Evolutionary conservation across 192 early-diverging fungal species (phyloP).

Genomic region (Geranomyces michiganensis): DNA sequence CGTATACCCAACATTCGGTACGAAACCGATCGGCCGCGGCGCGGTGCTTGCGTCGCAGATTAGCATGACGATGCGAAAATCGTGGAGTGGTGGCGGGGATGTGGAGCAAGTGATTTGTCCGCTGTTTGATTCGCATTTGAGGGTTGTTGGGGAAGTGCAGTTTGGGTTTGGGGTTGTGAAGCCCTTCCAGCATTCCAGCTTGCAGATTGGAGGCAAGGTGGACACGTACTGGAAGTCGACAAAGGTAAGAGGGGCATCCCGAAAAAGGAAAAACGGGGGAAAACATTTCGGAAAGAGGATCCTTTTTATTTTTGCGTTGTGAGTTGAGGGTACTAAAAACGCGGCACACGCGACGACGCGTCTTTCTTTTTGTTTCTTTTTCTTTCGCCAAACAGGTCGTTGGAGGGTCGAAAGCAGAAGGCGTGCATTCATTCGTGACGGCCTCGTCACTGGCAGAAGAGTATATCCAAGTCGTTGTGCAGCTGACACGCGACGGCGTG

Average conservation of each 20-base stretch:
- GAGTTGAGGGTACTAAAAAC: no score
- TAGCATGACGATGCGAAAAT: conserved; percentile 16
- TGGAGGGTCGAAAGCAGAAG: conserved; percentile 33
- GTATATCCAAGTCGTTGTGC: conserved; percentile 87
- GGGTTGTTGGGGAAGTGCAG: conserved; percentile 86
- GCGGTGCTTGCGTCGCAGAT: conserved; percentile 79
- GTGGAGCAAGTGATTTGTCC: conserved; percentile 54
- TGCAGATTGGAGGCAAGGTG: conserved; percentile 94
- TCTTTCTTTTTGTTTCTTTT: neutral
- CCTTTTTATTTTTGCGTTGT: no score
- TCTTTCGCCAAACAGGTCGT: conserved; percentile 34
- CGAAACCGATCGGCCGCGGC: conserved; percentile 86
- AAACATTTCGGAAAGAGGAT: neutral
- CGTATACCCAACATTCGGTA: conserved; percentile 96
- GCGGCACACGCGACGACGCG: no score
- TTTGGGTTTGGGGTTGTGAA: conserved; percentile 82
- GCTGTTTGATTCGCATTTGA: conserved; percentile 87
- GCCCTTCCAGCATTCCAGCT: conserved; percentile 83
- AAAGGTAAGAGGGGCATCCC: conserved; percentile 51
- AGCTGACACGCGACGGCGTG: conserved; percentile 83
- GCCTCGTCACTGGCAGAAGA: conserved; percentile 90
- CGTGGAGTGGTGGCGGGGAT: conserved; percentile 33
- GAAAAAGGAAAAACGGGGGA: neutral
- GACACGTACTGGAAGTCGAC: conserved; percentile 99
- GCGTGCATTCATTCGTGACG: conserved; percentile 73